Percentiles rank a stretch among this genome's conserved stretches.
phyloP scores from a whole-genome alignment of 257 asterid species.

The Ophiorrhiza pumila region DNA sequence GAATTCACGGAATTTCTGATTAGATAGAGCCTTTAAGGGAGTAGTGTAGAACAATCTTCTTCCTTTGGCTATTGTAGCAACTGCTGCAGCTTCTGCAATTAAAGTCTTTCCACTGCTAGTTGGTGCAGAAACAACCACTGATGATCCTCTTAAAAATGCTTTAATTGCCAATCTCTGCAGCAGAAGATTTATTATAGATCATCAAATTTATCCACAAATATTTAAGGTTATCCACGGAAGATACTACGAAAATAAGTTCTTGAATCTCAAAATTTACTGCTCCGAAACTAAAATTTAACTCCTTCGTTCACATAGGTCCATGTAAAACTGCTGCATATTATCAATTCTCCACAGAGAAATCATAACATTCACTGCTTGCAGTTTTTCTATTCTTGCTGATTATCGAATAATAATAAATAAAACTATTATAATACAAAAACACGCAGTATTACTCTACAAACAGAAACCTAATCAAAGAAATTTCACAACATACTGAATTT shows the following conservation, averaged over 20 bases:
- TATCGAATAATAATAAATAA: neutral
- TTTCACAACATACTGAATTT: neutral
- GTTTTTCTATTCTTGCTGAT: neutral
- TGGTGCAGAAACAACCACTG: slow-evolving; percentile 99
- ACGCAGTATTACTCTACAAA: neutral
- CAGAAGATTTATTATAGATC: neutral
- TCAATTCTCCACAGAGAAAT: neutral
- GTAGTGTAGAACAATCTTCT: slow-evolving; percentile 92
- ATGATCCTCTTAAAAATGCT: slow-evolving; percentile 89
- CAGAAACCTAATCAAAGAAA: neutral
- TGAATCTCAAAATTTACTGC: neutral
- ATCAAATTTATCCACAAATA: neutral
- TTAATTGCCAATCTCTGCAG: slow-evolving; percentile 64
- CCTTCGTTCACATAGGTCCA: neutral
- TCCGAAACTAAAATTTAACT: neutral
- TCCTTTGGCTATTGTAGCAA: slow-evolving; percentile 84
- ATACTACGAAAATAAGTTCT: neutral
- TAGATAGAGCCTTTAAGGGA: slow-evolving; percentile 93
- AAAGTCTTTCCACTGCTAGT: slow-evolving; percentile 98
- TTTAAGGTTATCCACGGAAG: neutral
- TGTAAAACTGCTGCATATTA: neutral
- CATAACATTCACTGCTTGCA: neutral
- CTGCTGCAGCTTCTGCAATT: slow-evolving; percentile 99
- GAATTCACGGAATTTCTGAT: slow-evolving; percentile 96
- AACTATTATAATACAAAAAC: neutral